Evolutionary conservation across 805 yeast species (phyloP).

Genomic region (Pichia deserticola): DNA sequence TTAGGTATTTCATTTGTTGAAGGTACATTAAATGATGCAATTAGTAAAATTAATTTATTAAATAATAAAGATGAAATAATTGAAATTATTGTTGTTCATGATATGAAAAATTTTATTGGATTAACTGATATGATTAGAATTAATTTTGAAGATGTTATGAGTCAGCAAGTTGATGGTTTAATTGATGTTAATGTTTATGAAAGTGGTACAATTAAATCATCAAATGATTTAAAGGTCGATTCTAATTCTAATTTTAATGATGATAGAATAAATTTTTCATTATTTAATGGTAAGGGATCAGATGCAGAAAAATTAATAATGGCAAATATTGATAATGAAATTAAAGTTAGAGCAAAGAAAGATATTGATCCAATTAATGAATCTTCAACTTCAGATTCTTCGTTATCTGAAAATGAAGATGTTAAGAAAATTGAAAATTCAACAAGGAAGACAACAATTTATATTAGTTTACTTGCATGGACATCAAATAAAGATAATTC

Average conservation of each 20-base stretch:
- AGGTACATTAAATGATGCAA: conserved; percentile 30
- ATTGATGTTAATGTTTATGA: conserved; percentile 55
- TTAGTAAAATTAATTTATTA: conserved; percentile 27
- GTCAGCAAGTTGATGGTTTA: conserved; percentile 69
- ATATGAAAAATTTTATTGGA: conserved; percentile 43
- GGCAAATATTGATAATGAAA: conserved; percentile 79
- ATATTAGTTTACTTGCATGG: conserved; percentile 28
- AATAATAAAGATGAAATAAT: conserved; percentile 43
- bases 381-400: conserved; percentile 1
- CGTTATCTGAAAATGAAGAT: not conserved
- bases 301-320: conserved; percentile 85
- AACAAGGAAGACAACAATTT: conserved; percentile 21
- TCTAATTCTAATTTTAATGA: conserved; percentile 10
- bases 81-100: conserved; percentile 60
- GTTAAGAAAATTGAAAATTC: no score
- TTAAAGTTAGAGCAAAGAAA: conserved; percentile 34
- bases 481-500: conserved; percentile 18
- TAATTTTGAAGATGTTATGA: conserved; percentile 56
- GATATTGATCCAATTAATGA: not conserved
- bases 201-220: conserved; percentile 29
- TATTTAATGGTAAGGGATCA: conserved; percentile 66
- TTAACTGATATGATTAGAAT: conserved; percentile 35
- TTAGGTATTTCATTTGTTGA: conserved; percentile 19
- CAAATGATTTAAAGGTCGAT: conserved; percentile 10
- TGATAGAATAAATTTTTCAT: conserved; percentile 42